These are phyloP conservation scores for Stephanodiscus minutulus DNA, from an alignment of 108 stramenopile genomes.

Conservation along the genomic window DNA sequence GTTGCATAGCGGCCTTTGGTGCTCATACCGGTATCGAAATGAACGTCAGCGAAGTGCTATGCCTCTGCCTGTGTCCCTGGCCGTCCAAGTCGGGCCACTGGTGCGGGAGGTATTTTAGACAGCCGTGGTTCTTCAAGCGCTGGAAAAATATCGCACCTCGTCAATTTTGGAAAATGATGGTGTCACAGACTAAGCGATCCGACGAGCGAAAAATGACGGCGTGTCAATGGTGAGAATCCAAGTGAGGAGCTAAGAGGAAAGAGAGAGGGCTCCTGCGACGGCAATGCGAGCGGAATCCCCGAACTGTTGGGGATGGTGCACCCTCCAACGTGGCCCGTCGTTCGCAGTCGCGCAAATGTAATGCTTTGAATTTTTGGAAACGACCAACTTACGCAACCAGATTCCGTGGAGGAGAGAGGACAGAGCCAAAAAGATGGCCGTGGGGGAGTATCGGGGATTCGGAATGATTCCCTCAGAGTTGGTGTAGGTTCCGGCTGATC, in stretches of 20 bases:
- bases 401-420: too few relatives aligned
- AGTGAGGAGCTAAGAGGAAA: background rate
- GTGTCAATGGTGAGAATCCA: background rate
- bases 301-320: background rate
- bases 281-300: background rate
- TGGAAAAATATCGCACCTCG: background rate
- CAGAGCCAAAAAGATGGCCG: too few relatives aligned
- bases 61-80: background rate
- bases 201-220: background rate
- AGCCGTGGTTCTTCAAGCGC: background rate
- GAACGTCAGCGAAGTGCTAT: background rate
- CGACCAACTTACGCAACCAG: too few relatives aligned
- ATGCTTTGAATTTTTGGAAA: too few relatives aligned
- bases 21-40: background rate
- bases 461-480: too few relatives aligned
- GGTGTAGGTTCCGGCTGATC: too few relatives aligned
- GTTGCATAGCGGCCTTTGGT: conserved; percentile 14
- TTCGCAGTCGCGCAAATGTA: background rate
- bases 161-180: background rate
- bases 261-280: background rate
- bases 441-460: too few relatives aligned
- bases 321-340: background rate
- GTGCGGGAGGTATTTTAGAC: background rate
- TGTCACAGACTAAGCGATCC: background rate
- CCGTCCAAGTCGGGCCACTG: background rate